Conservation (phyloP, 768 basidiomycete species). For the Galerina marginata region DNA sequence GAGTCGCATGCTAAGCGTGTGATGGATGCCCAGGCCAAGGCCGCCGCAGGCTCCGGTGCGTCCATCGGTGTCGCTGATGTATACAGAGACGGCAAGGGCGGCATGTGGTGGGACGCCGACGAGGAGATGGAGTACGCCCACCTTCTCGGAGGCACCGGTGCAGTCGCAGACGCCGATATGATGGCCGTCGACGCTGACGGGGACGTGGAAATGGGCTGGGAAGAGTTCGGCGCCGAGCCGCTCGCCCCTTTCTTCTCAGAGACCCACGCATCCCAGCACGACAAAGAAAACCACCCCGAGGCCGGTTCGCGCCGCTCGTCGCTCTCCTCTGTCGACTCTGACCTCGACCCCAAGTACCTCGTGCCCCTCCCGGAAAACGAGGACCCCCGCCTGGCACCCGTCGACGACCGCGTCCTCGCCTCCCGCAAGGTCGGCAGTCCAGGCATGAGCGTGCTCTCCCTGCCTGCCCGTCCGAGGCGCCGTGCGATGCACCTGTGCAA, state of each 20-base stretch:
- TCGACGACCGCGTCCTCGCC: slow-evolving; percentile 36
- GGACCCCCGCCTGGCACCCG: slow-evolving; percentile 29
- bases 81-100: slow-evolving; percentile 64
- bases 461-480: slow-evolving; percentile 41
- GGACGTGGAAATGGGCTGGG: slow-evolving; percentile 25
- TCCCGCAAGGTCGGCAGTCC: slow-evolving; percentile 40
- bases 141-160: slow-evolving; percentile 51
- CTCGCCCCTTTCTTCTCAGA: slow-evolving; percentile 10
- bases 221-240: slow-evolving; percentile 21
- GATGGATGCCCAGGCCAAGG: slow-evolving; percentile 61
- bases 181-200: slow-evolving; percentile 13
- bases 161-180: slow-evolving; percentile 23
- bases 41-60: slow-evolving; percentile 34
- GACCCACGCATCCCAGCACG: not conserved
- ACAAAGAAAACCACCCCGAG: slow-evolving; percentile 21
- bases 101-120: slow-evolving; percentile 74
- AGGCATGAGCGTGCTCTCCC: slow-evolving; percentile 42
- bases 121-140: slow-evolving; percentile 74
- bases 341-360: slow-evolving; percentile 54
- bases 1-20: slow-evolving; percentile 58
- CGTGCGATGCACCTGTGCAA: slow-evolving; percentile 40
- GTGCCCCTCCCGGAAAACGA: slow-evolving; percentile 40
- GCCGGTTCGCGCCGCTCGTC: slow-evolving; percentile 16
- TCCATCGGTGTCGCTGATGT: slow-evolving; percentile 51
- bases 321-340: slow-evolving; percentile 58